Base-by-base conservation (phyloP, 768 basidiomycete species). In the Leccinum rimulosum region DNA sequence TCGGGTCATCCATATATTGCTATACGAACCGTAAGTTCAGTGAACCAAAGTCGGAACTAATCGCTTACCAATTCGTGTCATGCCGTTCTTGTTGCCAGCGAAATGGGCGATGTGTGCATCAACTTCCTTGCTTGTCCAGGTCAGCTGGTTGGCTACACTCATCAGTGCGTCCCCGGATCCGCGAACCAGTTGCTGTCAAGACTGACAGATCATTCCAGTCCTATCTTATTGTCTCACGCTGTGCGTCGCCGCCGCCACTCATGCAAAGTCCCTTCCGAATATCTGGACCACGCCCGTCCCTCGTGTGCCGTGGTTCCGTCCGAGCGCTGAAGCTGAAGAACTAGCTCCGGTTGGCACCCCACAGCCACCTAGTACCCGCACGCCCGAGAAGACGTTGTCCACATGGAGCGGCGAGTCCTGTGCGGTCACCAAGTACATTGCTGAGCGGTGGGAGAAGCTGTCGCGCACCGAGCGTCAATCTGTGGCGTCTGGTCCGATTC, bases 261-360 rank as follows among this genome's bases (percentile, higher is more conserved):
- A 89, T 63, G 67, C 71, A 27, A 64, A 65, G 52, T 62, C 65
- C 10, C 68, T 81, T 61, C 76, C 80, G 9, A 71, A 74, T 48
- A 74, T 90, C 55, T 89, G 87, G 87, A 70, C 52, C 30, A 74
- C 74, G 45, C 76, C 80, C 10, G 70, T 89, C 35, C 80, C 81
- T 60, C 68, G 74, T 14, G 74, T 88, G 19, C 77, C 79, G 15
- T 90, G 89, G 89, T 90, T 87, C 66, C 45, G 68, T 58, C 59
- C 55, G 3, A 54, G 40, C n/a, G 30, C 54, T 25, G 52, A 62
- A 30, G n/a, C 55, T 22, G 48, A 62, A 22, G 14, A 43, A 3
- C 50, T 55, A 0, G 22, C 31, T 22, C 51, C 66, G 15, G 40
- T 55, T 15, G 25, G 14, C 33, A 51, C 54, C 15, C 30, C 61